phyloP scores from a whole-genome alignment of 1,284 basidiomycete genomes.

The Porogramme epimiltina region DNA sequence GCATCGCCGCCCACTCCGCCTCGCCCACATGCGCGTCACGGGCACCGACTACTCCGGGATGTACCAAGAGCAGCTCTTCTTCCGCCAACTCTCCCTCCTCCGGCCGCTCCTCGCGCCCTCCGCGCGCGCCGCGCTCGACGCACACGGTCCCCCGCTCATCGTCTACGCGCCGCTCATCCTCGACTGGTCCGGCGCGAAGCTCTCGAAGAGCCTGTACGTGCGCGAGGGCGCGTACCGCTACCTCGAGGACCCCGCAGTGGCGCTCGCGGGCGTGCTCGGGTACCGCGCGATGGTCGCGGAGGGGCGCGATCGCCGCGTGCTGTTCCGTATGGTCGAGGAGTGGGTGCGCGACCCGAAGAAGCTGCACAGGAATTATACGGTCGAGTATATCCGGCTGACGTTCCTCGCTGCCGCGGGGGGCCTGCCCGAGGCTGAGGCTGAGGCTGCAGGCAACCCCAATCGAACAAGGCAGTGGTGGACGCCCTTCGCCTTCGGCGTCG shows the following conservation, averaged over 20 bases:
- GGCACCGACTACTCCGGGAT: conserved; percentile 31
- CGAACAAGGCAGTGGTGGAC: no score
- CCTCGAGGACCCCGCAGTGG: conserved; percentile 10
- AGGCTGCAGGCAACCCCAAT: no score
- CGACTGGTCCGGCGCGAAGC: conserved; percentile 36
- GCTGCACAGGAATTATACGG: conserved; percentile 19
- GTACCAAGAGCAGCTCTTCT: conserved; percentile 31
- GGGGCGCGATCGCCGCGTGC: conserved; percentile 17
- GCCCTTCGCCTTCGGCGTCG: no score
- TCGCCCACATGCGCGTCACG: conserved; percentile 30
- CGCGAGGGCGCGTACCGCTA: conserved; percentile 30
- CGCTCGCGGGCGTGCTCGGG: conserved; percentile 17
- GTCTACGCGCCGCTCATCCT: conserved; percentile 31
- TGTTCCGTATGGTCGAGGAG: conserved; percentile 19
- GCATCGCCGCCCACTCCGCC: not conserved
- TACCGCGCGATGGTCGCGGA: conserved; percentile 25
- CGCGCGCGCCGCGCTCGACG: not conserved
- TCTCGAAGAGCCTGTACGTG: conserved; percentile 36
- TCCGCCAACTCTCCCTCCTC: conserved; percentile 23
- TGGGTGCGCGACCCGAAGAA: conserved; percentile 14
- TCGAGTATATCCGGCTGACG: conserved; percentile 22
- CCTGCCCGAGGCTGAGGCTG: no score
- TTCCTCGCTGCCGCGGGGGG: not conserved
- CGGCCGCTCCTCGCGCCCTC: conserved; percentile 9
- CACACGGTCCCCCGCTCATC: conserved; percentile 7